Percentiles rank a stretch among this genome's conserved stretches.
Conservation (phyloP, 441 rosid species). For the Bocquillonia castaneifolia region DNA sequence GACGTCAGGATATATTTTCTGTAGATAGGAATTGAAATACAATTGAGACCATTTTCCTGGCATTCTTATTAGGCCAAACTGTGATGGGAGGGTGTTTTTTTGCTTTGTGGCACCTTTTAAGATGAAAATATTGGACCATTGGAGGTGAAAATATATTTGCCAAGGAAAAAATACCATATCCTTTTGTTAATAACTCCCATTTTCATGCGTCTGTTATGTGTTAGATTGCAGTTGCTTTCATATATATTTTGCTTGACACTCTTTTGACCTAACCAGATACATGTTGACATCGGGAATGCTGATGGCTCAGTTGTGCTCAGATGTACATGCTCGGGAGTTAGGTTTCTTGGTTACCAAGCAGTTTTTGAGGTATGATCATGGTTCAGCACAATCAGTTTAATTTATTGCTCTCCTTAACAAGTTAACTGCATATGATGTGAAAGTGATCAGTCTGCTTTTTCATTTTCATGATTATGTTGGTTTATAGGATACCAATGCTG, state of each 20-base stretch:
- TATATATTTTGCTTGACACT: constrained; percentile 13
- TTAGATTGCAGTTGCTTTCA: constrained; percentile 4
- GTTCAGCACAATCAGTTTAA: constrained; percentile 12
- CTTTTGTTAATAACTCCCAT: not conserved
- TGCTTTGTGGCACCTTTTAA: not conserved
- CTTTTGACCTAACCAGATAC: constrained; percentile 47
- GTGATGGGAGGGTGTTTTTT: not conserved
- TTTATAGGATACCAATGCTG: constrained; percentile 65
- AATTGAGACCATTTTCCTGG: not conserved
- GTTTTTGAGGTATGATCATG: constrained; percentile 58
- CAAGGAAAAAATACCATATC: not conserved
- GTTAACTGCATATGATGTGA: not conserved
- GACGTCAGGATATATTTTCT: not conserved
- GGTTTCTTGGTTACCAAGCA: constrained; percentile 78
- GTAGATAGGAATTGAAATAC: not conserved
- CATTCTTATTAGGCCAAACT: constrained; percentile 3
- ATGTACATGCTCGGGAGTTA: constrained; percentile 64
- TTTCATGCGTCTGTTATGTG: not conserved
- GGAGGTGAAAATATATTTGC: not conserved
- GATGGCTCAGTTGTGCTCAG: constrained; percentile 58
- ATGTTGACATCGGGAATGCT: constrained; percentile 62
- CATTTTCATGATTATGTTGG: constrained; percentile 1
- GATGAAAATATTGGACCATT: not conserved
- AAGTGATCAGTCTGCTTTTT: constrained; percentile 7
- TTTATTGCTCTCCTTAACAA: constrained; percentile 1